These are phyloP conservation scores for Uronychia binucleata DNA, from an alignment of 73 alveolate genomes.

Conservation along the genomic window DNA sequence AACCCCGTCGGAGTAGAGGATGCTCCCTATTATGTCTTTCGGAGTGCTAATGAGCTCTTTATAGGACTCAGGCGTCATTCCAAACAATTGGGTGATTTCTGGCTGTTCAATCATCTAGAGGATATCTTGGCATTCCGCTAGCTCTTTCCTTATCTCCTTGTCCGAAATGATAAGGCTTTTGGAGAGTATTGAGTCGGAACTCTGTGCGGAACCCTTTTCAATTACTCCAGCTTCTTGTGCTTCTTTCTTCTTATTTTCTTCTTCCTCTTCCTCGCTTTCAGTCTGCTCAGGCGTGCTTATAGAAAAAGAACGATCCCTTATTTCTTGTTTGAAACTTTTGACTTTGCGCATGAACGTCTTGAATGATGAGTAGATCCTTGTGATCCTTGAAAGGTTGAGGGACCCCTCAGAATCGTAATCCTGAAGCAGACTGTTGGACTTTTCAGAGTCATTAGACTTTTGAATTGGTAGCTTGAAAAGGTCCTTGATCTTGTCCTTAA, in stretches of 20 bases:
- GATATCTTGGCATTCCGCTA: background rate
- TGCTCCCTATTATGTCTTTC: constrained; percentile 6
- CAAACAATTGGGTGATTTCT: constrained; percentile 2
- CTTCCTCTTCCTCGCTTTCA: background rate
- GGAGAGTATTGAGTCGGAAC: background rate
- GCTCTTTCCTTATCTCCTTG: background rate
- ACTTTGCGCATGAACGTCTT: background rate
- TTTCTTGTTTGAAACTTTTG: background rate
- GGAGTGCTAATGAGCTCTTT: background rate
- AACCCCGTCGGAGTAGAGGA: constrained; percentile 31
- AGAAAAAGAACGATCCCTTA: background rate
- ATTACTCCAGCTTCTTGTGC: too few relatives aligned
- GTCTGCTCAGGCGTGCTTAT: background rate
- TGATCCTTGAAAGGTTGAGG: background rate
- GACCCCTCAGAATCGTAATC: background rate
- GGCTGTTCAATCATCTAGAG: constrained; percentile 6
- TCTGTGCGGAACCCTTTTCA: too few relatives aligned
- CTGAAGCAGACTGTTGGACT: too few relatives aligned
- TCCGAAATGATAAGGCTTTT: background rate
- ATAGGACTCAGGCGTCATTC: constrained; percentile 13
- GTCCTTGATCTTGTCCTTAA: background rate
- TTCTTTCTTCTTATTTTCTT: background rate
- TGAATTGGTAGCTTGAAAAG: background rate
- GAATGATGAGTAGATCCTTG: background rate
- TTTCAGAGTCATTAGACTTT: background rate